Conservation (phyloP, 345 rosid genomes). For the Hevea brasiliensis region DNA sequence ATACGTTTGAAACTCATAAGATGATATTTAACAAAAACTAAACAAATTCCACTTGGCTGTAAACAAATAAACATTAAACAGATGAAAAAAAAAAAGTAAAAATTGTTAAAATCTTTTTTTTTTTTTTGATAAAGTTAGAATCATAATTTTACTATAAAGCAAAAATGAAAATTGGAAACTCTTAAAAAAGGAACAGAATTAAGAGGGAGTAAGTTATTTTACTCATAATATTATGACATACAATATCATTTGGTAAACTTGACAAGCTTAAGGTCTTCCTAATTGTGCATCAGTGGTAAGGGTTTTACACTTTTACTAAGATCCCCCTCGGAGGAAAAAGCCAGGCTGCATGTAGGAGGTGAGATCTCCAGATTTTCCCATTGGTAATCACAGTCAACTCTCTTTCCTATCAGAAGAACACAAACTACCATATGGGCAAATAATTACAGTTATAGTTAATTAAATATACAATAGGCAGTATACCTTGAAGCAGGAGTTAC, state of each 20-base stretch:
- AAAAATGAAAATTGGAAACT: background rate
- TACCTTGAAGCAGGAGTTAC: slow-evolving; percentile 94
- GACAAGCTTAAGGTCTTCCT: background rate
- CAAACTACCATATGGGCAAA: background rate
- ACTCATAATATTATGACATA: background rate
- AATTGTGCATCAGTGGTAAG: background rate
- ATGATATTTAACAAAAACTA: background rate
- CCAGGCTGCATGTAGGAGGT: background rate
- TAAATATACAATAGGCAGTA: slow-evolving; percentile 23
- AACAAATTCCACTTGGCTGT: background rate
- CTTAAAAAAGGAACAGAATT: background rate
- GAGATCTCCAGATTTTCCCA: background rate
- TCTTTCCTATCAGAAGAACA: too few species aligned
- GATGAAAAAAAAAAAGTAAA: background rate
- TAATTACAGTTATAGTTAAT: background rate
- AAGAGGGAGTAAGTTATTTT: background rate
- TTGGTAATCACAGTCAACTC: background rate
- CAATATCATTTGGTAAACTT: background rate
- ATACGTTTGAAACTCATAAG: background rate
- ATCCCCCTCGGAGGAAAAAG: background rate
- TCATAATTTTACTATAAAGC: background rate
- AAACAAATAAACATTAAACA: background rate
- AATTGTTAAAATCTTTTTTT: background rate
- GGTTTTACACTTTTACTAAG: background rate
- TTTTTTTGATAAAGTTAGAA: too few species aligned